These are phyloP conservation scores for Trichoderma atrobrunneum DNA, from an alignment of 2,329 filamentous ascomycete species.

Conservation along the genomic window DNA sequence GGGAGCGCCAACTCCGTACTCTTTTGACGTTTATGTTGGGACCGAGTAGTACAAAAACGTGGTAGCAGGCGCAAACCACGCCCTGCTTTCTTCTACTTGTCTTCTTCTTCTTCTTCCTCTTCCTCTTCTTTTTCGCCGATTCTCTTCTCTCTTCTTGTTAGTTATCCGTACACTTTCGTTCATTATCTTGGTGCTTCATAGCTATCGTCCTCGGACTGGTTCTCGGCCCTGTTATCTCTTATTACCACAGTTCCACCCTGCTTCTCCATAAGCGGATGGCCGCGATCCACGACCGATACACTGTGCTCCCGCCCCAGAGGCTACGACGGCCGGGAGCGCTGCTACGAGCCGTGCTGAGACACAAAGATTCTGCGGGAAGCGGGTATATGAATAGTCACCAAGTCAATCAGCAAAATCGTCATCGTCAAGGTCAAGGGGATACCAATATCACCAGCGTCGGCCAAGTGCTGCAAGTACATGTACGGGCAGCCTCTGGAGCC, in stretches of 20 bases:
- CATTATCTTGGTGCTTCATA: background rate
- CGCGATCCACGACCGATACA: conserved; percentile 18
- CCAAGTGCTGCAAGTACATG: background rate
- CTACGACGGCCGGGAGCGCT: conserved; percentile 20
- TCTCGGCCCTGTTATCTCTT: background rate
- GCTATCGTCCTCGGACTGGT: background rate
- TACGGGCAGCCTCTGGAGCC: background rate
- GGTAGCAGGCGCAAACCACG: background rate
- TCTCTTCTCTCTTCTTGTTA: background rate
- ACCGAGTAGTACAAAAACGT: background rate
- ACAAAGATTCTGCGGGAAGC: conserved; percentile 17
- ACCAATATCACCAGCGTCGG: background rate
- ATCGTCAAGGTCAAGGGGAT: background rate
- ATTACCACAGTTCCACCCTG: background rate
- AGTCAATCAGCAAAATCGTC: background rate
- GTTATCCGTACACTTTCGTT: background rate
- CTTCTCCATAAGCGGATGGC: conserved; percentile 17
- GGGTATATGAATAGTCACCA: background rate
- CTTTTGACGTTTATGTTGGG: background rate
- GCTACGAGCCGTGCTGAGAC: conserved; percentile 18
- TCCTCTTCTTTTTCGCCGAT: background rate
- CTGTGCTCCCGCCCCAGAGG: conserved; percentile 18
- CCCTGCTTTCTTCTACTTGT: background rate
- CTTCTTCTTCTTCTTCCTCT: background rate
- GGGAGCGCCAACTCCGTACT: background rate